Conservation (phyloP, 352 stramenopile species). For the Globisporangium cylindrosporum region DNA sequence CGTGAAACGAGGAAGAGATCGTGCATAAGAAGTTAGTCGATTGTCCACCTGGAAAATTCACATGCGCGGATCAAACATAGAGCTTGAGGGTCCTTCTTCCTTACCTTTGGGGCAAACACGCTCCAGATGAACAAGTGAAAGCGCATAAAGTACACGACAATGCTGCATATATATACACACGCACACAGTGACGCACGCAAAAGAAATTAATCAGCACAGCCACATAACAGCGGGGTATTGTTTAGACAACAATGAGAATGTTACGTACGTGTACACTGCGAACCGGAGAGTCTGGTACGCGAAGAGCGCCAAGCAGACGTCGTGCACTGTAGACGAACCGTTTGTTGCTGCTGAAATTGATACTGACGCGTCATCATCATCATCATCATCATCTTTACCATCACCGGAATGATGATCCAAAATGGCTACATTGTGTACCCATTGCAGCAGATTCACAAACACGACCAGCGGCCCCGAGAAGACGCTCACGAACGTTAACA, state of each 20-base stretch:
- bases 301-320: constrained; percentile 37
- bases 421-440: constrained; percentile 20
- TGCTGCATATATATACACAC: constrained; percentile 27
- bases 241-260: not conserved
- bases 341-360: constrained; percentile 1
- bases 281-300: constrained; percentile 60
- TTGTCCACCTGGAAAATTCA: not conserved
- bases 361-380: not conserved
- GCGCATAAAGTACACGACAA: constrained; percentile 85
- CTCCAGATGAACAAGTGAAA: constrained; percentile 92
- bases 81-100: not conserved
- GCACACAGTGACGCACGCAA: not conserved
- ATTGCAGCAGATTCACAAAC: constrained; percentile 46
- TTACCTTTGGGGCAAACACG: constrained; percentile 87
- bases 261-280: constrained; percentile 59
- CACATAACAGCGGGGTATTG: not conserved
- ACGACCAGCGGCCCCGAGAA: constrained; percentile 74
- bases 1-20: not conserved
- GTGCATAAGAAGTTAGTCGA: not conserved
- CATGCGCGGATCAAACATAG: no score
- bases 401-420: not conserved
- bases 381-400: not conserved
- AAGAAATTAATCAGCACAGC: not conserved
- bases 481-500: constrained; percentile 70
- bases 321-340: constrained; percentile 5